Conservation (phyloP, 768 basidiomycete species). For the Leccinum disarticulatum region DNA sequence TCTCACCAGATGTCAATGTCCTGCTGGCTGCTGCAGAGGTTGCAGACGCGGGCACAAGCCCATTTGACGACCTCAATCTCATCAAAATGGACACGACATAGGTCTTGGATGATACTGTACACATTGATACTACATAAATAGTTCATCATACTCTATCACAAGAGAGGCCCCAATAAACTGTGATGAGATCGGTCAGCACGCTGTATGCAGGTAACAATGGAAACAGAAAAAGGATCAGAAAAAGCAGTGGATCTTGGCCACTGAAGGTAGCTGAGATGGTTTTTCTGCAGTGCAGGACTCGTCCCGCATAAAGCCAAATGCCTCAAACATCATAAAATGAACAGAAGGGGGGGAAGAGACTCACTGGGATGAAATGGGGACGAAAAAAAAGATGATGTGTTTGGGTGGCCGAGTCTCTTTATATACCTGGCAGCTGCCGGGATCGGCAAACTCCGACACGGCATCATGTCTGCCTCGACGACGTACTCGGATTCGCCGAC, state of each 20-base stretch:
- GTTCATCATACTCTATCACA: background rate
- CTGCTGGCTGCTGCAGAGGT: conserved; percentile 66
- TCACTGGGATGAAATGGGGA: background rate
- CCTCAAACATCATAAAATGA: conserved; percentile 77
- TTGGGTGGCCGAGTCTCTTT: conserved; percentile 5
- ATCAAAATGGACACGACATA: conserved; percentile 51
- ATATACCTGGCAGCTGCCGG: conserved; percentile 21
- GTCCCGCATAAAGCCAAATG: conserved; percentile 87
- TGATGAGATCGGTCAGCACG: conserved; percentile 30
- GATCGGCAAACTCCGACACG: conserved; percentile 31
- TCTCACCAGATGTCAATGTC: conserved; percentile 79
- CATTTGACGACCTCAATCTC: conserved; percentile 45
- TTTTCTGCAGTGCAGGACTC: conserved; percentile 75
- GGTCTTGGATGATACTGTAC: background rate
- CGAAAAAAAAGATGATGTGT: background rate
- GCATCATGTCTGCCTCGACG: conserved; percentile 31
- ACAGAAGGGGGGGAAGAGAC: conserved; percentile 22
- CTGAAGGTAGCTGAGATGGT: conserved; percentile 91
- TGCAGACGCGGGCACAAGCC: conserved; percentile 38
- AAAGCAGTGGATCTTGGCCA: conserved; percentile 46
- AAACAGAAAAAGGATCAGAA: conserved; percentile 34
- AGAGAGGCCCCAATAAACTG: background rate
- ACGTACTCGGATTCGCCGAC: conserved; percentile 34
- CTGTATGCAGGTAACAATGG: background rate
- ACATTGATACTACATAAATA: background rate